Percentiles rank a stretch among this genome's conserved stretches.
Conservation (phyloP, 108 stramenopile species). For the Cyclotella atomus region DNA sequence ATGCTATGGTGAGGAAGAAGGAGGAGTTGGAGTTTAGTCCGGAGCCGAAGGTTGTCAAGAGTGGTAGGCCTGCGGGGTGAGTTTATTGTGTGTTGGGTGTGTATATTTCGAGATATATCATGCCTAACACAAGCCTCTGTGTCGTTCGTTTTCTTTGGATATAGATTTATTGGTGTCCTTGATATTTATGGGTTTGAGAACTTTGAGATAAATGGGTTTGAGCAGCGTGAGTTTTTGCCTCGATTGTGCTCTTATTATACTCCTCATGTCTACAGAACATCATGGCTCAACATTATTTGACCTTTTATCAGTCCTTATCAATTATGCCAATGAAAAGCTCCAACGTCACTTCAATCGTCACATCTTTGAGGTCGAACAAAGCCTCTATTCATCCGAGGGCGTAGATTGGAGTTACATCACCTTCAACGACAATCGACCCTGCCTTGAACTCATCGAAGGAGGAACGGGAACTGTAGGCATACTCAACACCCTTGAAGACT, state of each 20-base stretch:
- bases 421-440: slow-evolving; percentile 98
- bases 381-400: slow-evolving; percentile 90
- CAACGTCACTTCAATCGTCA: slow-evolving; percentile 96
- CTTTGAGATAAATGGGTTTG: slow-evolving; percentile 94
- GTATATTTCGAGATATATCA: too few relatives aligned
- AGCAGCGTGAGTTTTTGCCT: slow-evolving; percentile 62
- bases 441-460: slow-evolving; percentile 95
- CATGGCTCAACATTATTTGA: neutral
- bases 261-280: neutral
- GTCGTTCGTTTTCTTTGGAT: too few relatives aligned
- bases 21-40: slow-evolving; percentile 40
- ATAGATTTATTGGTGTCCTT: slow-evolving; percentile 94
- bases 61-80: slow-evolving; percentile 27
- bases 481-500: slow-evolving; percentile 87
- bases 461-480: slow-evolving; percentile 76
- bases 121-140: too few relatives aligned
- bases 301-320: slow-evolving; percentile 73
- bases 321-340: slow-evolving; percentile 95
- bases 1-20: slow-evolving; percentile 9
- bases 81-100: too few relatives aligned
- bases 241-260: too few relatives aligned
- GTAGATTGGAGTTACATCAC: slow-evolving; percentile 97
- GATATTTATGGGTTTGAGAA: slow-evolving; percentile 99
- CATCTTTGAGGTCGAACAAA: slow-evolving; percentile 95
- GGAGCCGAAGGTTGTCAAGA: slow-evolving; percentile 34